Evolutionary conservation across 148 eudicot species (phyloP).

Genomic region (Chenopodium suecicum): DNA sequence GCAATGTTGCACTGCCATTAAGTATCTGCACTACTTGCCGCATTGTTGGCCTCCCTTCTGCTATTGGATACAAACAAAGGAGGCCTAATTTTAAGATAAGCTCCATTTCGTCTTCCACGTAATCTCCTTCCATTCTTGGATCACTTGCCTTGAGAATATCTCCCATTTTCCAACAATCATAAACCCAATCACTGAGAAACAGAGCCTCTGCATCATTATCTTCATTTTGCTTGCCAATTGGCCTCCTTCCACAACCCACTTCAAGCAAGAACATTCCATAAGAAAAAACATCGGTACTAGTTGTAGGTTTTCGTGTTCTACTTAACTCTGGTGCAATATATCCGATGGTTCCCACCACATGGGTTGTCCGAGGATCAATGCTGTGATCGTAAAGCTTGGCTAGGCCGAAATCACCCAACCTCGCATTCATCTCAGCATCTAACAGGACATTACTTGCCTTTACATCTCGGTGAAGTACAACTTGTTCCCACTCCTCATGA

Average conservation of each 20-base stretch:
- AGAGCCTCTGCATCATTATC: background rate
- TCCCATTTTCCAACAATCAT: too few relatives aligned
- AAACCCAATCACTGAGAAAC: too few relatives aligned
- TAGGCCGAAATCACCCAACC: constrained; percentile 43
- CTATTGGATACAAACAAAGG: constrained; percentile 31
- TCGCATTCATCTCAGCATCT: constrained; percentile 36
- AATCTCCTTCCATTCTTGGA: too few relatives aligned
- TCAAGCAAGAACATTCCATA: constrained; percentile 39
- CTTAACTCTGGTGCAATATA: constrained; percentile 38
- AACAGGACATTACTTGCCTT: constrained; percentile 38
- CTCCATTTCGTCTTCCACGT: constrained; percentile 1
- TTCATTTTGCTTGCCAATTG: constrained; percentile 13
- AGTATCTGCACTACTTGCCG: constrained; percentile 35
- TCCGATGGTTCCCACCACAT: constrained; percentile 39
- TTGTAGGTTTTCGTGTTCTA: constrained; percentile 26
- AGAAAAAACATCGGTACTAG: constrained; percentile 32
- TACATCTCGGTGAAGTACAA: constrained; percentile 41
- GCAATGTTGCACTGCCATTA: constrained; percentile 19
- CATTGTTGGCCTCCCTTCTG: constrained; percentile 41
- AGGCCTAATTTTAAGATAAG: constrained; percentile 43
- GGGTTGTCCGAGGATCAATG: constrained; percentile 29
- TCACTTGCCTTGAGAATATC: too few relatives aligned
- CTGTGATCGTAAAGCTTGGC: constrained; percentile 35
- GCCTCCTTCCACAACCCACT: constrained; percentile 40
- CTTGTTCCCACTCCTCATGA: constrained; percentile 41